Evolutionary conservation across 1,139 yeast species (phyloP).

Genomic region (Spathaspora jeffriesii): DNA sequence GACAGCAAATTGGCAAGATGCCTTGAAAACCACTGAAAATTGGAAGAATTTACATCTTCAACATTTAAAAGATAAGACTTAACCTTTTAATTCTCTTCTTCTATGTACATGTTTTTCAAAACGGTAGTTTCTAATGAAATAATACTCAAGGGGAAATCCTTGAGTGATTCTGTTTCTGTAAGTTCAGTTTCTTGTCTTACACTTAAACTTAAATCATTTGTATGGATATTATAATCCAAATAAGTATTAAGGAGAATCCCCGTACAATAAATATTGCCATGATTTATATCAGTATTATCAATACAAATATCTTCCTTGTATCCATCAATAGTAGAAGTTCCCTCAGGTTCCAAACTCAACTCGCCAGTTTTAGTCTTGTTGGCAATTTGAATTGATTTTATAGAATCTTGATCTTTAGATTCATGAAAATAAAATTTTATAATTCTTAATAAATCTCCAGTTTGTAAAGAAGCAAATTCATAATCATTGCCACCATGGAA

Average conservation of each 20-base stretch:
- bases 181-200: constrained; percentile 15
- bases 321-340: background rate
- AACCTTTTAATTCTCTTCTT: background rate
- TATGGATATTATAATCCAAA: constrained; percentile 20
- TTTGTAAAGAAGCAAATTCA: constrained; percentile 27
- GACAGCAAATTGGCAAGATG: constrained; percentile 43
- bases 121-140: constrained; percentile 35
- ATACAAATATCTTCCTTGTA: constrained; percentile 7
- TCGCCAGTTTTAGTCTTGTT: constrained; percentile 2
- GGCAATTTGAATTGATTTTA: constrained; percentile 10
- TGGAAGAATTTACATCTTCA: constrained; percentile 32
- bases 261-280: constrained; percentile 25
- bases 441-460: constrained; percentile 36
- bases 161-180: constrained; percentile 20
- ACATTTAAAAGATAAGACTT: constrained; percentile 4
- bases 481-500: constrained; percentile 21
- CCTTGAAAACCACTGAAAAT: constrained; percentile 46
- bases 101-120: constrained; percentile 14
- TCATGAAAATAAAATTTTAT: constrained; percentile 25
- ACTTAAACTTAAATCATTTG: constrained; percentile 19
- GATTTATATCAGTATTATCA: constrained; percentile 14
- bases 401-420: constrained; percentile 9
- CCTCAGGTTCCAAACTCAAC: background rate
- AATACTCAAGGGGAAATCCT: constrained; percentile 31
- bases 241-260: constrained; percentile 33